Percentiles rank a stretch among this genome's conserved stretches.
These are phyloP conservation scores for Mucor sp. DNA, from an alignment of 371 early-diverging fungal species.

Conservation along the genomic window DNA sequence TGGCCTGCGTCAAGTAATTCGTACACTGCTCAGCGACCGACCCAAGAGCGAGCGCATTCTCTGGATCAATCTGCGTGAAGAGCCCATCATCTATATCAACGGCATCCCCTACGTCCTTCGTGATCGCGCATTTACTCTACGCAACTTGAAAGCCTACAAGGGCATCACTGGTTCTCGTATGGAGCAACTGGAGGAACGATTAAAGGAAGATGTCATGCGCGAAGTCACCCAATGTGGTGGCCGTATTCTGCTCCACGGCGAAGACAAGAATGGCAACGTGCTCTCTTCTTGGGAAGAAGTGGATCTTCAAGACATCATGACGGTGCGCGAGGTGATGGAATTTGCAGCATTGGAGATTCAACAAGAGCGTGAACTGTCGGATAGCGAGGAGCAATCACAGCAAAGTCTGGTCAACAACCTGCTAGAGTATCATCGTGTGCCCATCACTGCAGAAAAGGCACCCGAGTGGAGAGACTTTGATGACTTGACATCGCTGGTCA, in stretches of 20 bases:
- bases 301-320: conserved; percentile 50
- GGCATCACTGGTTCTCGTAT: conserved; percentile 72
- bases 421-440: conserved; percentile 58
- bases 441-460: conserved; percentile 63
- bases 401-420: not conserved
- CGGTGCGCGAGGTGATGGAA: conserved; percentile 59
- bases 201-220: conserved; percentile 68
- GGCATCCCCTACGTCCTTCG: conserved; percentile 77
- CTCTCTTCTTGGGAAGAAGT: conserved; percentile 67
- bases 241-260: conserved; percentile 67
- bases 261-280: conserved; percentile 53
- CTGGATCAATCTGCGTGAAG: conserved; percentile 80
- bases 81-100: conserved; percentile 77
- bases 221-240: conserved; percentile 61
- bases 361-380: conserved; percentile 18
- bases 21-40: conserved; percentile 28
- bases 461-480: conserved; percentile 69
- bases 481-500: conserved; percentile 45
- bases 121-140: conserved; percentile 63
- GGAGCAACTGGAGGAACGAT: conserved; percentile 67
- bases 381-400: not conserved
- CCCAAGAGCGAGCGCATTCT: conserved; percentile 40
- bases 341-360: conserved; percentile 31
- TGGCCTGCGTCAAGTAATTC: conserved; percentile 59
- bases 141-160: conserved; percentile 69